Conservation (phyloP, 2,329 filamentous ascomycete species). For the Cyanodermella asteris region DNA sequence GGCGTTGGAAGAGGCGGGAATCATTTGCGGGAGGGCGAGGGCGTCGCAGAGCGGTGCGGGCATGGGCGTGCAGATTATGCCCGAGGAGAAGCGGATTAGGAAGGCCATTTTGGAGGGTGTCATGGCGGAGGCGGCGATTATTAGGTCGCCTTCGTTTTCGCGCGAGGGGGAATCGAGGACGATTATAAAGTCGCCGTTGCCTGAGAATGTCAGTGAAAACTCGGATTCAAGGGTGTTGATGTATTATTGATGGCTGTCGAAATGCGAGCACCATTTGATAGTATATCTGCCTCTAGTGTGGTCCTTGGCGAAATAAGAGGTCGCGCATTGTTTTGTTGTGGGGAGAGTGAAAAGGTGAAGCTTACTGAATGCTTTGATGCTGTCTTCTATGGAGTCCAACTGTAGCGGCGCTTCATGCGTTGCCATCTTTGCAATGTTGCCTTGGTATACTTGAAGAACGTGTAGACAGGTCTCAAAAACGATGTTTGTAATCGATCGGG, state of each 20-base stretch:
- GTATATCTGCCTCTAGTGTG: not conserved
- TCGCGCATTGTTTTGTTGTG: too few species aligned
- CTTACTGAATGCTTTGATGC: conserved; percentile 12
- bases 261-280: too few species aligned
- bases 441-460: too few species aligned
- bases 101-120: conserved; percentile 88
- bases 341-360: conserved; percentile 1
- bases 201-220: conserved; percentile 18
- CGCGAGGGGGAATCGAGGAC: conserved; percentile 81
- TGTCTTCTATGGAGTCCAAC: conserved; percentile 14
- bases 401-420: conserved; percentile 4
- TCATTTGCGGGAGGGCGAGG: conserved; percentile 79
- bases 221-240: not conserved
- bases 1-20: conserved; percentile 37
- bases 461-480: too few species aligned
- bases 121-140: conserved; percentile 70
- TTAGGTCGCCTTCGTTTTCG: conserved; percentile 96
- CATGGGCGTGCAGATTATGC: conserved; percentile 78
- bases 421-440: too few species aligned
- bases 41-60: conserved; percentile 42
- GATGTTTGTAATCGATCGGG: too few species aligned
- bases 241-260: not conserved
- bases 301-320: too few species aligned
- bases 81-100: conserved; percentile 74
- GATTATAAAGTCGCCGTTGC: conserved; percentile 75